phyloP scores from a whole-genome alignment of 179 eudicot species.

The Corrigiola litoralis region DNA sequence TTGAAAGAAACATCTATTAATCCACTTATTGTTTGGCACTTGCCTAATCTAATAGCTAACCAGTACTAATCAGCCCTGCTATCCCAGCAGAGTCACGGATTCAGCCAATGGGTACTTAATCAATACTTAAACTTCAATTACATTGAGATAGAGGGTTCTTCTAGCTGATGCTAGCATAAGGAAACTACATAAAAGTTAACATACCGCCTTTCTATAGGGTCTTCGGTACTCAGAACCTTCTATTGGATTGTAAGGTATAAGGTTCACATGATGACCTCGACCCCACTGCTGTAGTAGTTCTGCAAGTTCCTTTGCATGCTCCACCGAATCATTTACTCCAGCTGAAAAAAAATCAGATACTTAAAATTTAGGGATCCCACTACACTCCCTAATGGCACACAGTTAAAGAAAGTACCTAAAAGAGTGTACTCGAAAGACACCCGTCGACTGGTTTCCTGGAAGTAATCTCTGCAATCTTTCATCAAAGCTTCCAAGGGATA shows the following conservation, averaged over 20 bases:
- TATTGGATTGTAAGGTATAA: constrained; percentile 88
- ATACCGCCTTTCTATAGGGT: constrained; percentile 77
- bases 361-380: background rate
- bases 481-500: constrained; percentile 87
- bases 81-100: too few species aligned
- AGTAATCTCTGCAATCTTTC: constrained; percentile 96
- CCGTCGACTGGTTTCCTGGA: constrained; percentile 77
- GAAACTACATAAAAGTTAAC: constrained; percentile 17
- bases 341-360: constrained; percentile 41
- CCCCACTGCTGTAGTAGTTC: constrained; percentile 87
- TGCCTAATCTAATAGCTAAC: background rate
- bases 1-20: too few species aligned
- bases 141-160: background rate
- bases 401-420: constrained; percentile 51
- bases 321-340: constrained; percentile 88
- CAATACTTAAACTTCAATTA: too few species aligned
- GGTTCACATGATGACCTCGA: constrained; percentile 92
- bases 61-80: background rate
- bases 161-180: constrained; percentile 1
- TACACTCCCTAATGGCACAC: background rate
- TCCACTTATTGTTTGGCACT: background rate
- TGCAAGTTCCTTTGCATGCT: constrained; percentile 85
- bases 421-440: constrained; percentile 97
- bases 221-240: constrained; percentile 89
- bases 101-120: too few species aligned